Conservation (phyloP, 352 stramenopile genomes). For the Globisporangium barbulae region DNA sequence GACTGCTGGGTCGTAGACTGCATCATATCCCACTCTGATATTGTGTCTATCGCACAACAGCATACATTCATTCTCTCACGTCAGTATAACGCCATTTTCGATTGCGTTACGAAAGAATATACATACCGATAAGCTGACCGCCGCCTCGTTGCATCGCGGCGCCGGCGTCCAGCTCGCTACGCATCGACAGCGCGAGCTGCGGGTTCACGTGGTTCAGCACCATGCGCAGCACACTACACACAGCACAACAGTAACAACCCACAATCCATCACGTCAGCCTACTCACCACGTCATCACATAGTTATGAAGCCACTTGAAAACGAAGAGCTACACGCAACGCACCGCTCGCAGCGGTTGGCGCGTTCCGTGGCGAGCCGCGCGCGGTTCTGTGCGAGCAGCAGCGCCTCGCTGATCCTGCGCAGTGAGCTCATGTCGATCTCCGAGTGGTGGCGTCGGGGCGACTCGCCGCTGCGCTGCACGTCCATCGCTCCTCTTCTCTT, state of each 20-base stretch:
- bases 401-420: slow-evolving; percentile 61
- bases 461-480: slow-evolving; percentile 10
- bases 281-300: not conserved
- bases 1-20: slow-evolving; percentile 9
- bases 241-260: not conserved
- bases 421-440: slow-evolving; percentile 57
- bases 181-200: slow-evolving; percentile 15
- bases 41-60: slow-evolving; percentile 6
- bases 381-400: slow-evolving; percentile 70
- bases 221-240: slow-evolving; percentile 15
- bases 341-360: slow-evolving; percentile 66
- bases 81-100: not conserved
- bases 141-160: slow-evolving; percentile 2
- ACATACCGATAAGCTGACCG: slow-evolving; percentile 5
- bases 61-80: not conserved
- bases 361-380: slow-evolving; percentile 53
- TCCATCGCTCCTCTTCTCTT: not conserved
- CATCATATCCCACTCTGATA: slow-evolving; percentile 21
- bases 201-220: slow-evolving; percentile 20
- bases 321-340: slow-evolving; percentile 6
- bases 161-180: slow-evolving; percentile 13
- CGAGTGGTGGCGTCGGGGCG: slow-evolving; percentile 33
- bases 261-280: slow-evolving; percentile 7
- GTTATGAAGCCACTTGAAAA: slow-evolving; percentile 10
- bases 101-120: not conserved